Base-by-base conservation (phyloP, 2,329 filamentous ascomycete genomes). In the Anthostomella pinea region DNA sequence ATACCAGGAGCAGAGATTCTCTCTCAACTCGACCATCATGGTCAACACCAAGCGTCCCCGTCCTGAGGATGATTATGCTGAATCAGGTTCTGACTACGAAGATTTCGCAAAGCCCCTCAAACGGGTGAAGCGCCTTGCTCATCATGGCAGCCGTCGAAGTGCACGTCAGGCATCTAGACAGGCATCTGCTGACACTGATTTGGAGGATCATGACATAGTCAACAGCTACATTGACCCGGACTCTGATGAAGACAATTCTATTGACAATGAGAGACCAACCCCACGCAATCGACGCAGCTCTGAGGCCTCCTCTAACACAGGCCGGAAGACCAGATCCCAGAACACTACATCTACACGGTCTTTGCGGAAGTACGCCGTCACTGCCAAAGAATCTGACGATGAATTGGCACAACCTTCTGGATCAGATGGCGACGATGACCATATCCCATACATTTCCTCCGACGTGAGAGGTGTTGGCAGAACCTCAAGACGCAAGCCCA, bases 321-420 rank as follows among this genome's bases (percentile, higher is more conserved):
- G 19, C 5, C 52, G 50, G 25, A 20, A 34, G 8, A 56, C 53
- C 8, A 49, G 48, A 31, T 49, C 51, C 11, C 41, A 26, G 10
- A 39, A 48, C 29, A 30, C 33, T 15, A 8, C 18, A 1, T n/a
- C 13, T 35, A 38, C 9, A 23, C 24, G 21, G 17, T 30, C 4
- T 16, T 35, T 7, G 36, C 33, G n/a, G n/a, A n/a, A n/a, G n/a
- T n/a, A n/a, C n/a, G n/a, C n/a, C n/a, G n/a, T n/a, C n/a, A n/a
- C n/a, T n/a, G n/a, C n/a, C n/a, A n/a, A n/a, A n/a, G 46, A 51
- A 2, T 58, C 54, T 3, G 57, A 57, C 8, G 60, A 64, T 45
- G 56, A 60, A 26, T 39, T 63, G 9, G 56, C 56, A 3, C 54
- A 49, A 27, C 43, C 41, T 10, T 13, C 34, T 13, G 32, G 37